Evolutionary conservation across 768 basidiomycete species (phyloP).

Genomic region (Boletus sp.): DNA sequence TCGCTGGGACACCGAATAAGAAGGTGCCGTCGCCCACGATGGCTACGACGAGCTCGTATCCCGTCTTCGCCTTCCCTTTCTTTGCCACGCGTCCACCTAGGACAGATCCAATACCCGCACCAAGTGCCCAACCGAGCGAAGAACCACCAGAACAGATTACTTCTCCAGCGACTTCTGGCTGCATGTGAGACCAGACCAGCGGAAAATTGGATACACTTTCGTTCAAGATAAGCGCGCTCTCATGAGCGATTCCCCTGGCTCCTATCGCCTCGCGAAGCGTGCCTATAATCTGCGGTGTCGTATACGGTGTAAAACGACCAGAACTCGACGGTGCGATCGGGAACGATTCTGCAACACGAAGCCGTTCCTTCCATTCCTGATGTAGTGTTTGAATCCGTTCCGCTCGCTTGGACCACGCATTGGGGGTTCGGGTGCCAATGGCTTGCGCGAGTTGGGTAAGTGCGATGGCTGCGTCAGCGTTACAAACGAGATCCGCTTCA

Average conservation of each 20-base stretch:
- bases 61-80: conserved; percentile 21
- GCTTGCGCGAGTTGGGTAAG: conserved; percentile 45
- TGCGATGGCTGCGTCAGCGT: conserved; percentile 53
- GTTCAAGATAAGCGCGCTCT: conserved; percentile 51
- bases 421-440: conserved; percentile 5
- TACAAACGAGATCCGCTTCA: conserved; percentile 56
- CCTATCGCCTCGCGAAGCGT: conserved; percentile 44
- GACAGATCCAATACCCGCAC: conserved; percentile 58
- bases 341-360: conserved; percentile 36
- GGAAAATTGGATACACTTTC: conserved; percentile 62
- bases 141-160: conserved; percentile 60
- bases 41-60: conserved; percentile 52
- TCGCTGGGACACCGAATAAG: conserved; percentile 63
- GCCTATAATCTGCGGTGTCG: conserved; percentile 49
- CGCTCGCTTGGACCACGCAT: conserved; percentile 12
- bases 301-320: conserved; percentile 20
- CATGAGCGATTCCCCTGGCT: conserved; percentile 34
- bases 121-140: conserved; percentile 67
- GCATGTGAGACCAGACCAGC: conserved; percentile 56
- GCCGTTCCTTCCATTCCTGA: conserved; percentile 23
- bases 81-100: conserved; percentile 39
- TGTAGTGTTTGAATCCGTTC: conserved; percentile 23
- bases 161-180: conserved; percentile 48
- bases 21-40: conserved; percentile 73
- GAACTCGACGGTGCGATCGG: conserved; percentile 17